Conservation (phyloP, 1,139 yeast species). For the Taiozyma sp. region DNA sequence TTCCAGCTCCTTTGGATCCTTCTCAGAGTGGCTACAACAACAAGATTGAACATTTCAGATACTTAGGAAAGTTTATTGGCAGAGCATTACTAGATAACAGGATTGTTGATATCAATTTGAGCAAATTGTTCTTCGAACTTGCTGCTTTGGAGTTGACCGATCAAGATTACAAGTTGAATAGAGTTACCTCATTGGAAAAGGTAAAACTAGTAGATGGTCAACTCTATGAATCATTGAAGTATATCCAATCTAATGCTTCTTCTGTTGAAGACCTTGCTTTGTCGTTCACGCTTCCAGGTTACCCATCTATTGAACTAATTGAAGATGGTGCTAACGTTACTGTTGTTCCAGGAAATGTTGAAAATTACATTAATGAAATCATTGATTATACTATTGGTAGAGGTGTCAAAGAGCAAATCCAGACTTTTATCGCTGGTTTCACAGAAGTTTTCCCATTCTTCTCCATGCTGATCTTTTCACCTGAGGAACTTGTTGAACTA, state of each 20-base stretch:
- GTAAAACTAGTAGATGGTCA: conserved; percentile 52
- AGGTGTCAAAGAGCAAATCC: conserved; percentile 63
- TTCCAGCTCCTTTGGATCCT: conserved; percentile 59
- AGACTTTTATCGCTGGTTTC: conserved; percentile 75
- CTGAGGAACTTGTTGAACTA: conserved; percentile 64
- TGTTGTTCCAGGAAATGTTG: conserved; percentile 52
- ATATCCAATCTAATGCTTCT: conserved; percentile 41
- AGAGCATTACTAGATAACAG: conserved; percentile 83
- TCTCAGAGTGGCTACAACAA: conserved; percentile 35
- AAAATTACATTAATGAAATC: conserved; percentile 50
- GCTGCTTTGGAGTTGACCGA: conserved; percentile 19
- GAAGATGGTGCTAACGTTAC: conserved; percentile 46
- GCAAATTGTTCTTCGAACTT: conserved; percentile 59
- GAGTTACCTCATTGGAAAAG: conserved; percentile 34
- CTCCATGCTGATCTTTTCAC: conserved; percentile 65
- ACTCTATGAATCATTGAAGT: conserved; percentile 55
- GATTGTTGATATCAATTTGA: conserved; percentile 77
- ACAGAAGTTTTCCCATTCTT: conserved; percentile 77
- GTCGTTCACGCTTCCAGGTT: conserved; percentile 75
- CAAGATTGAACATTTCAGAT: conserved; percentile 49
- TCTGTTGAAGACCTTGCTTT: conserved; percentile 45
- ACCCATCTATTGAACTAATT: conserved; percentile 51
- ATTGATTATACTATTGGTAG: conserved; percentile 54
- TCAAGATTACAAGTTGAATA: conserved; percentile 5
- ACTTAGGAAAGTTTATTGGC: conserved; percentile 80